Percentiles rank a stretch among this genome's conserved stretches.
Conservation (phyloP, 139 green algal genomes). For the Desmodesmus armatus region DNA sequence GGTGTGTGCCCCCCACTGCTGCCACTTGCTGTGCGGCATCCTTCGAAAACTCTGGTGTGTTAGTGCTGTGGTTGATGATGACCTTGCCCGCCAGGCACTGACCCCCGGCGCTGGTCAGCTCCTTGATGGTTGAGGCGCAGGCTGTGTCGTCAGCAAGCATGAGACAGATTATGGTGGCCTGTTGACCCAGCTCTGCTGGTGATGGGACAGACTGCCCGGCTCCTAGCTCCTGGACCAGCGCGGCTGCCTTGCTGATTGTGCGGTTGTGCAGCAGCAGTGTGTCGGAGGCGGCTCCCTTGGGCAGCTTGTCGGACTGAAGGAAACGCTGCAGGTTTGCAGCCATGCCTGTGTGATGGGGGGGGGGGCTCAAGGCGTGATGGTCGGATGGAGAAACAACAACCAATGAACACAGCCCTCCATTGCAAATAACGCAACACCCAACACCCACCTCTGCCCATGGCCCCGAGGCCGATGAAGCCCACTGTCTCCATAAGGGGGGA, state of each 20-base stretch:
- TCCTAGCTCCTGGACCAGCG: neutral
- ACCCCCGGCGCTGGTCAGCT: slow-evolving; percentile 1
- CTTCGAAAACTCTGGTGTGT: slow-evolving; percentile 20
- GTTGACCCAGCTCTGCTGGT: neutral
- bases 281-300: neutral
- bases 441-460: slow-evolving; percentile 17
- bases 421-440: too few relatives aligned
- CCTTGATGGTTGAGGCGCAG: neutral
- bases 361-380: neutral
- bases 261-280: slow-evolving; percentile 35
- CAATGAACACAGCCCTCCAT: neutral
- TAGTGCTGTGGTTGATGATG: slow-evolving; percentile 50
- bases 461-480: slow-evolving; percentile 44
- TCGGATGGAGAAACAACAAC: slow-evolving; percentile 1
- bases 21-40: neutral
- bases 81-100: slow-evolving; percentile 18
- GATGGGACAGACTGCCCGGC: neutral
- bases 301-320: neutral
- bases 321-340: slow-evolving; percentile 3
- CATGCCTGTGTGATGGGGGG: neutral
- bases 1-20: neutral
- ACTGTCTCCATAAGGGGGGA: too few relatives aligned
- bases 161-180: slow-evolving; percentile 11
- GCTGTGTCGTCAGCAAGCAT: slow-evolving; percentile 33
- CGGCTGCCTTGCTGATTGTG: slow-evolving; percentile 22